Evolutionary conservation across 345 rosid genomes (phyloP).

Genomic region (Citrus reticulata): DNA sequence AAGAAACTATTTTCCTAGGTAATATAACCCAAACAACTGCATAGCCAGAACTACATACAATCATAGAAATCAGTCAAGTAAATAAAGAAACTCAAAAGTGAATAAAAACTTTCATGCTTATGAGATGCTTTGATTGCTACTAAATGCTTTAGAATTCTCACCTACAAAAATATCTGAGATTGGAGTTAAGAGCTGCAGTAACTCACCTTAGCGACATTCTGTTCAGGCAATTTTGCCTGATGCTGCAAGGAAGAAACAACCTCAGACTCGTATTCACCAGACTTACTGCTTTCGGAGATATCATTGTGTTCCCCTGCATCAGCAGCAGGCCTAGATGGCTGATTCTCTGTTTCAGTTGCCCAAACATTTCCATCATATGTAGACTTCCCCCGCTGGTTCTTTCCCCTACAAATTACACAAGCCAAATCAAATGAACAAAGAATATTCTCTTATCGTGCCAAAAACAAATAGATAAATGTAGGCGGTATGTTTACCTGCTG

Average conservation of each 20-base stretch:
- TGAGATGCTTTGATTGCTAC: background rate
- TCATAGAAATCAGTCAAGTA: background rate
- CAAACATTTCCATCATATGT: constrained; percentile 37
- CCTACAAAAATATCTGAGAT: background rate
- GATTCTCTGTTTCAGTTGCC: constrained; percentile 43
- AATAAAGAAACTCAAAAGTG: background rate
- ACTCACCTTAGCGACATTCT: constrained; percentile 41
- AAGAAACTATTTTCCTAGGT: background rate
- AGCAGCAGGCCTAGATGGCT: constrained; percentile 37
- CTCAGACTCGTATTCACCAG: constrained; percentile 44
- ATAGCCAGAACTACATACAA: background rate
- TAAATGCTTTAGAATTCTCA: background rate
- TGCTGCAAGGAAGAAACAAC: constrained; percentile 32
- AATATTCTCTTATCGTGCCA: background rate
- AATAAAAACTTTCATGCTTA: background rate
- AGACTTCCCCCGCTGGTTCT: constrained; percentile 42
- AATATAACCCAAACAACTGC: background rate
- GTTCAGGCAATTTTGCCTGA: constrained; percentile 35
- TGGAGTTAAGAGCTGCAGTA: constrained; percentile 10
- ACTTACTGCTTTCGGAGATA: constrained; percentile 40
- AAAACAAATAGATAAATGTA: background rate
- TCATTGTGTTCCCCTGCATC: constrained; percentile 37
- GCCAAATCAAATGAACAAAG: constrained; percentile 9
- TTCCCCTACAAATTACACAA: constrained; percentile 39
- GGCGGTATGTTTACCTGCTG: constrained; percentile 40